Conservation (phyloP, 2,329 filamentous ascomycete species). For the Leptographium galeiforme region DNA sequence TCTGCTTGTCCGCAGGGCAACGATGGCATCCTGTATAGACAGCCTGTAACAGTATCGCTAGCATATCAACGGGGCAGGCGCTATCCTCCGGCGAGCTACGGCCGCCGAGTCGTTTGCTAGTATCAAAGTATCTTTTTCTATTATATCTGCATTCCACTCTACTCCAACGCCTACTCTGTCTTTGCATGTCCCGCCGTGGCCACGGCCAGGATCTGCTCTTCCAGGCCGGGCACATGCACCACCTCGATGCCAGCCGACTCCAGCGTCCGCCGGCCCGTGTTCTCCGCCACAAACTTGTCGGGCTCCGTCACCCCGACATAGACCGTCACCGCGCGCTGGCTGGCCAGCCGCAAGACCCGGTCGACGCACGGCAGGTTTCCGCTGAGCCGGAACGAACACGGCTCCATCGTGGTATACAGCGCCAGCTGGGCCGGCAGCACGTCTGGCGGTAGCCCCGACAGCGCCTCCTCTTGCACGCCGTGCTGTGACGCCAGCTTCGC, state of each 20-base stretch:
- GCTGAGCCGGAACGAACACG: conserved; percentile 60
- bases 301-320: conserved; percentile 85
- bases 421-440: conserved; percentile 26
- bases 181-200: conserved; percentile 65
- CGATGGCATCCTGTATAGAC: not conserved
- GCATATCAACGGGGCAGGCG: not conserved
- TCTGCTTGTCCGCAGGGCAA: not conserved
- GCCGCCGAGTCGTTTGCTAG: no score
- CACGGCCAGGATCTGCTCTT: conserved; percentile 66
- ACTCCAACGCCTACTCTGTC: not conserved
- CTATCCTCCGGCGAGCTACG: not conserved
- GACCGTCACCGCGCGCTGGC: conserved; percentile 35
- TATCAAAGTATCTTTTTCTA: no score
- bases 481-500: conserved; percentile 50
- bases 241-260: conserved; percentile 61
- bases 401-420: conserved; percentile 90
- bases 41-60: not conserved
- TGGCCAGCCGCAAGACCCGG: conserved; percentile 51
- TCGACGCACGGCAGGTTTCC: conserved; percentile 69
- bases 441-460: conserved; percentile 34
- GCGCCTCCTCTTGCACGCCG: conserved; percentile 36
- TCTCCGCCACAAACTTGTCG: conserved; percentile 75
- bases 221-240: conserved; percentile 58
- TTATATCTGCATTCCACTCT: no score
- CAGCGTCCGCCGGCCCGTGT: conserved; percentile 59